Conservation (phyloP, 176 grass and related monocot species). For the Rhynchospora tenuis region DNA sequence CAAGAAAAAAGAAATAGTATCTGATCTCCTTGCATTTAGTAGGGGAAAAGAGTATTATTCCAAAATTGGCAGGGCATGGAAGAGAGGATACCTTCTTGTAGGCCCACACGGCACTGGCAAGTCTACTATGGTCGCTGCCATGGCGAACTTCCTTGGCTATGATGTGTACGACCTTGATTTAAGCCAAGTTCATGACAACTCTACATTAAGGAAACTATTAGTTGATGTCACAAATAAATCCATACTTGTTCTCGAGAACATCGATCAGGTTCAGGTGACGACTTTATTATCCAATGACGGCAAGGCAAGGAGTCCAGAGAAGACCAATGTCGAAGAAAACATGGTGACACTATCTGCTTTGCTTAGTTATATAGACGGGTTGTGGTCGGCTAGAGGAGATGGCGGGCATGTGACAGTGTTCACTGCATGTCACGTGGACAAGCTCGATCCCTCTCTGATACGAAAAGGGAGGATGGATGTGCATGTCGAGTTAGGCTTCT, state of each 20-base stretch:
- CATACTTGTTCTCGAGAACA: slow-evolving; percentile 12
- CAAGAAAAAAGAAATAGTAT: slow-evolving; percentile 8
- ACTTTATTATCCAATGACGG: background rate
- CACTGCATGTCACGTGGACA: slow-evolving; percentile 12
- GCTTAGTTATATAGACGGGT: slow-evolving; percentile 17
- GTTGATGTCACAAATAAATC: slow-evolving; percentile 18
- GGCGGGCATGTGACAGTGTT: slow-evolving; percentile 5
- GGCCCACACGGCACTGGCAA: slow-evolving; percentile 25
- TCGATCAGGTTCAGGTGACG: background rate
- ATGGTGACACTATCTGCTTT: slow-evolving; percentile 9
- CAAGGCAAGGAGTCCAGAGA: background rate
- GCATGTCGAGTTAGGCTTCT: background rate
- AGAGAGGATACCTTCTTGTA: slow-evolving; percentile 6
- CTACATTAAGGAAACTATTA: background rate
- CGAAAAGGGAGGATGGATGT: slow-evolving; percentile 23
- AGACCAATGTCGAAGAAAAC: background rate
- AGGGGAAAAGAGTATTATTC: slow-evolving; percentile 4
- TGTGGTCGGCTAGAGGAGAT: slow-evolving; percentile 19
- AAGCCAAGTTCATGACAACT: background rate
- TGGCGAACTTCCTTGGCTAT: slow-evolving; percentile 15
- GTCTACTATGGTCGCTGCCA: slow-evolving; percentile 22
- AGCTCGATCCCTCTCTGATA: slow-evolving; percentile 11
- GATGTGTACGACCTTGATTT: slow-evolving; percentile 22
- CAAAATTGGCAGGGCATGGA: slow-evolving; percentile 20
- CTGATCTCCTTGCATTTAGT: slow-evolving; percentile 17